A percentile compares a stretch with the other conserved stretches of the same genome.
phyloP scores from a whole-genome alignment of 2,329 filamentous ascomycete species.

The Colletotrichum simmondsii region DNA sequence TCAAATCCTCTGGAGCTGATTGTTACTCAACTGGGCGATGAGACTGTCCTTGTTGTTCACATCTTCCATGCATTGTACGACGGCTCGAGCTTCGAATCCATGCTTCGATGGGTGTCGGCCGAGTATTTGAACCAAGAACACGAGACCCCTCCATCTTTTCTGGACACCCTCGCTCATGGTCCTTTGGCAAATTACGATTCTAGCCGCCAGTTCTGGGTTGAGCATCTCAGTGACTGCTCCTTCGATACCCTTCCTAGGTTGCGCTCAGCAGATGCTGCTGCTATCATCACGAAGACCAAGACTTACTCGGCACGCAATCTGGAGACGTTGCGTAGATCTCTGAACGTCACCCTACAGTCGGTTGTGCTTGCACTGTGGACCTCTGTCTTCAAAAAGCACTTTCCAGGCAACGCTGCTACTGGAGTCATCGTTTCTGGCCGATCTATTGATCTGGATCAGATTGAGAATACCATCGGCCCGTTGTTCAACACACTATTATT shows the following conservation, averaged over 20 bases:
- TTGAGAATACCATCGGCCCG: slow-evolving; percentile 79
- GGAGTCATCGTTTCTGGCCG: slow-evolving; percentile 86
- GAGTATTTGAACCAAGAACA: slow-evolving; percentile 55
- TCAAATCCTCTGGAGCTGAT: slow-evolving; percentile 63
- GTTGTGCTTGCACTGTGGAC: slow-evolving; percentile 82
- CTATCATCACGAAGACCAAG: slow-evolving; percentile 13
- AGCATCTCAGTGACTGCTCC: slow-evolving; percentile 57
- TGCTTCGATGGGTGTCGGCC: slow-evolving; percentile 69
- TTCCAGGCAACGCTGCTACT: slow-evolving; percentile 62
- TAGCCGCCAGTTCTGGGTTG: slow-evolving; percentile 73
- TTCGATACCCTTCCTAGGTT: slow-evolving; percentile 37
- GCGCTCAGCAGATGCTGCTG: slow-evolving; percentile 17
- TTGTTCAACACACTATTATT: slow-evolving; percentile 92
- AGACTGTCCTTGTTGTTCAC: slow-evolving; percentile 65
- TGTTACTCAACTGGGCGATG: slow-evolving; percentile 44
- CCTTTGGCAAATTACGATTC: slow-evolving; percentile 64
- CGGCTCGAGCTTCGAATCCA: slow-evolving; percentile 78
- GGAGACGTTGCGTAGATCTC: slow-evolving; percentile 61
- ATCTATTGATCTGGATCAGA: slow-evolving; percentile 72
- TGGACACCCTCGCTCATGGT: slow-evolving; percentile 75
- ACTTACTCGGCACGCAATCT: slow-evolving; percentile 47
- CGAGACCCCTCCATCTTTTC: slow-evolving; percentile 64
- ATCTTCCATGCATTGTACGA: slow-evolving; percentile 93
- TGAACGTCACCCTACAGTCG: slow-evolving; percentile 83
- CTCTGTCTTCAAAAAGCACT: slow-evolving; percentile 65